A percentile compares a stretch with the other conserved stretches of the same genome.
Evolutionary conservation across 805 yeast genomes (phyloP).

Genomic region (Barnettozyma sp.): DNA sequence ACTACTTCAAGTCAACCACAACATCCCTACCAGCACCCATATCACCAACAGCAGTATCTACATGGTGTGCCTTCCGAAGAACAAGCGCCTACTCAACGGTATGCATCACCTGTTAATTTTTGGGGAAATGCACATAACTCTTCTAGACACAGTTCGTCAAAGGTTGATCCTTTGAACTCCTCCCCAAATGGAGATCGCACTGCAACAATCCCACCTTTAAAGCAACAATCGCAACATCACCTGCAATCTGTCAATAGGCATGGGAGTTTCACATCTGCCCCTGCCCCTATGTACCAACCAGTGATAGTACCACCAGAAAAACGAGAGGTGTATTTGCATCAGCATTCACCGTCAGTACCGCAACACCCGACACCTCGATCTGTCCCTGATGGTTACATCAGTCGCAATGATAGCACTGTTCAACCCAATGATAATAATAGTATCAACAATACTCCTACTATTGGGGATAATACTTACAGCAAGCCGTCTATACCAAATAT

Average conservation of each 20-base stretch:
- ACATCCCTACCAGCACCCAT: constrained; percentile 1
- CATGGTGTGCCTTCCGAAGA: background rate
- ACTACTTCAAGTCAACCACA: background rate
- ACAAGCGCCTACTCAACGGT: constrained; percentile 1
- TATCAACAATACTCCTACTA: constrained; percentile 6
- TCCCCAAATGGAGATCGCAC: constrained; percentile 7
- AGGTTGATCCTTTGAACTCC: constrained; percentile 23
- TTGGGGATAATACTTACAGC: constrained; percentile 1
- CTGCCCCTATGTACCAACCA: too few relatives aligned
- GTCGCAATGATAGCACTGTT: constrained; percentile 1
- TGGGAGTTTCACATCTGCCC: background rate
- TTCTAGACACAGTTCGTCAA: constrained; percentile 22
- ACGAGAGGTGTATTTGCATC: too few relatives aligned
- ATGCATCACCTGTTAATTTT: constrained; percentile 16
- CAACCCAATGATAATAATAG: too few relatives aligned
- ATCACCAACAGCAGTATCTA: background rate
- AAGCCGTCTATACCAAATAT: constrained; percentile 12
- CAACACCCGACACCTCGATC: too few relatives aligned
- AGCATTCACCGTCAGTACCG: too few relatives aligned
- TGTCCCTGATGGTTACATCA: too few relatives aligned
- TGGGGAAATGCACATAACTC: constrained; percentile 18
- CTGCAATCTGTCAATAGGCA: background rate
- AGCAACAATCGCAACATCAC: background rate
- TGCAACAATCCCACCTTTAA: background rate
- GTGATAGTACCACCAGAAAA: too few relatives aligned